Evolutionary conservation across 495 filamentous ascomycete species (phyloP), one percentile per base, ranked within the genome.

Genomic region (Daldinia grandis): DNA sequence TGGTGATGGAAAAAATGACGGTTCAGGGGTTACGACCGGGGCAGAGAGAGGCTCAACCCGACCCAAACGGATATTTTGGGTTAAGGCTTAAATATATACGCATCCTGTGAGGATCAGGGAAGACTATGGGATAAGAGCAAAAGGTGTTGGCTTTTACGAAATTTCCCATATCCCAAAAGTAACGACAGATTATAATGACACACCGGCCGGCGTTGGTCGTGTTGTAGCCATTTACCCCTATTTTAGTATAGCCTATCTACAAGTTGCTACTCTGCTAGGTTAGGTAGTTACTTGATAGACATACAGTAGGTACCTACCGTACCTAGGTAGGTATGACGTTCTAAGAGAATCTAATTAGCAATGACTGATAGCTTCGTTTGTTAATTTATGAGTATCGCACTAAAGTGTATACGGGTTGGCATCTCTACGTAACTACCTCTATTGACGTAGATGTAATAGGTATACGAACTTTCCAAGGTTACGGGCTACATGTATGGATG

Each of bases 1-100:
- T 60, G 54, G 37, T 58, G 60, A 37, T 47, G 64, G 64, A 64
- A 40, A 35, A 49, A 61, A 51, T 27, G 28, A 63, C 31, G 64
- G 62, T 30, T 30, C 4, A 59, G 25, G 58, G 59, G 42, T 14
- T 47, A 64, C 17, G 51, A 58, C 42, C 37, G 40, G 27, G 64
- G n/a, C n/a, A 55, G 53, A 58, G 49, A 51, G 31, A 50, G 37
- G 28, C 51, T 62, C 62, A 38, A 24, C 51, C 62, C 31, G 42
- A 33, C 35, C 33, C 17, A 64, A 47, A 55, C 44, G 66, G 40
- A 54, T 44, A 65, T 35, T 40, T 38, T 58, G 51, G 58, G 50
- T 50, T 61, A 12, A 27, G 42, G 17, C 28, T 31, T 44, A 50
- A 31, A 53, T 58, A 27, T 37, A 17, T 25, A 57, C 8, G n/a